Evolutionary conservation across 768 basidiomycete genomes (phyloP).

Genomic region (Ephemerocybe angulata): DNA sequence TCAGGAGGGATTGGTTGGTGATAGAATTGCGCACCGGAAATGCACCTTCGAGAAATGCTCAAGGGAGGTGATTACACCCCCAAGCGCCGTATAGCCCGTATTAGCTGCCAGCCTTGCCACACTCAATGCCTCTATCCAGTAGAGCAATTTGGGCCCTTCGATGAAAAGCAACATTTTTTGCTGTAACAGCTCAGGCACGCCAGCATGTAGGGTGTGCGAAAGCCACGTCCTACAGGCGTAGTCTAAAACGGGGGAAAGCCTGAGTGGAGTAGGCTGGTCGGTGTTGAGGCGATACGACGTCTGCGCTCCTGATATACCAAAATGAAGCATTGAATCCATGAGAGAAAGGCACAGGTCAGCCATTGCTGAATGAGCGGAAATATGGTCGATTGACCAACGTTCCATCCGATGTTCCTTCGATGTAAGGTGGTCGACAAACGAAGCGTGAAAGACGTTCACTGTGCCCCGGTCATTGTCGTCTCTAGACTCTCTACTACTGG

Average conservation of each 20-base stretch:
- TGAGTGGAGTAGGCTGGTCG: background rate
- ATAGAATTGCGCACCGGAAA: too few relatives aligned
- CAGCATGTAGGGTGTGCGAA: background rate
- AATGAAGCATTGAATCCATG: background rate
- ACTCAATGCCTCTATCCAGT: slow-evolving; percentile 31
- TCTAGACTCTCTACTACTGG: too few relatives aligned
- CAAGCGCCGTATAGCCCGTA: background rate
- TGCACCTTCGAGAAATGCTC: too few relatives aligned
- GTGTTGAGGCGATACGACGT: background rate
- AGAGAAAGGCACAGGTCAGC: background rate
- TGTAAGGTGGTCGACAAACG: slow-evolving; percentile 2
- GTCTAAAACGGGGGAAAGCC: background rate
- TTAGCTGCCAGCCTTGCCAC: slow-evolving; percentile 14
- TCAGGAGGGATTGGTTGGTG: too few relatives aligned
- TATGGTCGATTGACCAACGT: background rate
- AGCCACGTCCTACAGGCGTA: slow-evolving; percentile 5
- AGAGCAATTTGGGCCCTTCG: slow-evolving; percentile 14
- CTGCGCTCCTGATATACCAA: background rate
- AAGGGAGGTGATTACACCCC: too few relatives aligned
- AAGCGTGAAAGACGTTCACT: background rate
- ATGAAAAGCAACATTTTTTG: background rate
- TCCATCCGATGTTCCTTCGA: background rate
- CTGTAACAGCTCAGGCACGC: background rate
- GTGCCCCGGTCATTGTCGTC: background rate
- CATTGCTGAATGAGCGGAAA: background rate